These are phyloP conservation scores for Epichloe sylvatica DNA, from an alignment of 2,329 filamentous ascomycete genomes.

Conservation along the genomic window DNA sequence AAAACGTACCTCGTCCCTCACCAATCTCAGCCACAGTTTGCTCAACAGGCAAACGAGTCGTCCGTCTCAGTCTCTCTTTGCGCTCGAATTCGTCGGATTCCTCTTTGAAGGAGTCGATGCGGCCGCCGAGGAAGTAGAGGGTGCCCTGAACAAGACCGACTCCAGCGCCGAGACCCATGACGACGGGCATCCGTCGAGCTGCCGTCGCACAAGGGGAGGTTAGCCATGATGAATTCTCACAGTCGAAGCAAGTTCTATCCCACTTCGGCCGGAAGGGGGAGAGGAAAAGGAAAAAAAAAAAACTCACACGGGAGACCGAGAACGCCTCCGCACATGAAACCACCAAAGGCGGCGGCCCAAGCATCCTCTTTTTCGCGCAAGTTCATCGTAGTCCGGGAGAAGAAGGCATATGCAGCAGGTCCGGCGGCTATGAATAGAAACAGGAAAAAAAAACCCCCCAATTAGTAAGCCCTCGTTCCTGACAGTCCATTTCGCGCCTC, in stretches of 20 bases:
- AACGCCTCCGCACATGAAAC: conserved; percentile 60
- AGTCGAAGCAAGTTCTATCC: not conserved
- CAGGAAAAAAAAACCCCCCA: not conserved
- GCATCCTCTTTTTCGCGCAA: conserved; percentile 71
- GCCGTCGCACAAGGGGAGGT: not conserved
- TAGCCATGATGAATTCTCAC: not conserved
- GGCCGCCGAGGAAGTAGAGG: conserved; percentile 55
- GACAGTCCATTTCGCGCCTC: not conserved
- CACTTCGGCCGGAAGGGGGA: too few species aligned
- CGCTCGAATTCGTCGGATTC: conserved; percentile 58
- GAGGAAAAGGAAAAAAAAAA: conserved; percentile 7
- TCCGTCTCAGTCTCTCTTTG: conserved; percentile 61
- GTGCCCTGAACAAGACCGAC: conserved; percentile 45
- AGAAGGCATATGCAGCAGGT: conserved; percentile 66
- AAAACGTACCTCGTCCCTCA: conserved; percentile 64
- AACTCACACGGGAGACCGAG: conserved; percentile 58
- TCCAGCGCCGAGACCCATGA: conserved; percentile 50
- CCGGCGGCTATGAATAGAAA: conserved; percentile 33
- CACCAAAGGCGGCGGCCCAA: conserved; percentile 60
- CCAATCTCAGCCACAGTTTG: conserved; percentile 72
- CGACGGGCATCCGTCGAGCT: conserved; percentile 47
- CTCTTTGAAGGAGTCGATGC: conserved; percentile 37
- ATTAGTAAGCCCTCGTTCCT: not conserved
- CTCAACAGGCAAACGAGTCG: conserved; percentile 58
- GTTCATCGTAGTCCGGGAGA: conserved; percentile 64